Evolutionary conservation across 2,329 filamentous ascomycete genomes (phyloP), one percentile per base, ranked within the genome.

Genomic region (Claviceps cyperi): DNA sequence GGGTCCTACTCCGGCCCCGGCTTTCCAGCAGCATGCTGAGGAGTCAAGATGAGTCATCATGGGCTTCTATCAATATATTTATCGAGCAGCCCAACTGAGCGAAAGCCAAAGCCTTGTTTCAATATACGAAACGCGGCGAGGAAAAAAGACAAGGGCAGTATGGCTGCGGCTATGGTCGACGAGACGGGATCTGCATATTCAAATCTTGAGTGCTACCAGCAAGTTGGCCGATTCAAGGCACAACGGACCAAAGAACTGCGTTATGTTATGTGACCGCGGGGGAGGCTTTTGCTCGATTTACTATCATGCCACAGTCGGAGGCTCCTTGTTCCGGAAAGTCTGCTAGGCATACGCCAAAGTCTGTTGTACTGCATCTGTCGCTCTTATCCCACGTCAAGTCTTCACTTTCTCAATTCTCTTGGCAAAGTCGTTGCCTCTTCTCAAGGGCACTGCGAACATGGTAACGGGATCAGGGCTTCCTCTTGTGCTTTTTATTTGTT

Each of bases 1-100:
- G 64, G 11, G 60, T 5, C 63, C 66, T 38, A 51, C 66, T 14
- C 67, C 69, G 3, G 59, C 66, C 44, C 66, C 69, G 28, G 67
- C 68, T 7, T 71, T 69, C 54, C 58, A 59, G 55, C 56, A 58
- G 48, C 50, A 58, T 46, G 46, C 43, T 14, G 37, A 51, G 37
- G 39, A 43, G 40, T 32, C 51, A 41, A 51, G 28, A 46, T 53
- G 55, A 37, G 17, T 14, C 5, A 8, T 15, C 24, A 13, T 17
- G 2, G 13, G 15, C n/a, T 17, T 49, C 43, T 17, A n/a, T 44
- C 15, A 5, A 32, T 21, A 17, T 32, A 17, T 17, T 1, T 7
- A 44, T 22, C 9, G 13, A 13, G 15, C 38, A 43, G 37, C 38
- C 22, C 24, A 17, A 11, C 9, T 32, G 28, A 32, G 28, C 19